A percentile compares a stretch with the other conserved stretches of the same genome.
Conservation (phyloP, 805 yeast genomes). For the Candida morakotiae region DNA sequence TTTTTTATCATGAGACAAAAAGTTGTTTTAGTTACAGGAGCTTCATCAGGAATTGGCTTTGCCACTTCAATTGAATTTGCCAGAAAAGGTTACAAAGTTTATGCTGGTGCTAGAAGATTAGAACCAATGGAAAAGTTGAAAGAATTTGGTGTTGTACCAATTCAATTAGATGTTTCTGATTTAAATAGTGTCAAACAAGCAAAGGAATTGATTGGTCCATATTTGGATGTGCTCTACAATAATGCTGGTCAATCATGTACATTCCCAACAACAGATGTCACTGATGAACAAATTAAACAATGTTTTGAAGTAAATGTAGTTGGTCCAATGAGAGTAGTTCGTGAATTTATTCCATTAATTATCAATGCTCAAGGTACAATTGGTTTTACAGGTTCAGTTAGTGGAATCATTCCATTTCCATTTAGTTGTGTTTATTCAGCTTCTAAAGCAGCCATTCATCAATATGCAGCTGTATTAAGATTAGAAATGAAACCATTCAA, state of each 20-base stretch:
- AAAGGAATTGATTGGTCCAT: conserved; percentile 44
- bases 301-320: conserved; percentile 65
- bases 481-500: conserved; percentile 69
- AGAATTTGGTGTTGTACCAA: conserved; percentile 39
- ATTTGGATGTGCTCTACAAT: conserved; percentile 60
- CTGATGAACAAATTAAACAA: conserved; percentile 47
- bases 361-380: conserved; percentile 67
- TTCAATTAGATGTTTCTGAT: conserved; percentile 57
- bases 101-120: conserved; percentile 69
- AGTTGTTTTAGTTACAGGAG: conserved; percentile 54
- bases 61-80: conserved; percentile 48
- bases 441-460: conserved; percentile 73
- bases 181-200: conserved; percentile 43
- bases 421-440: conserved; percentile 64
- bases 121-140: conserved; percentile 54
- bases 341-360: conserved; percentile 52
- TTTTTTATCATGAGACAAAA: conserved; percentile 18
- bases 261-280: conserved; percentile 64
- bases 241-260: conserved; percentile 79
- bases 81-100: conserved; percentile 52
- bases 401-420: conserved; percentile 67
- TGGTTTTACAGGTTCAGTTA: conserved; percentile 70
- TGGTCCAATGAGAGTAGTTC: conserved; percentile 61
- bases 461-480: conserved; percentile 59
- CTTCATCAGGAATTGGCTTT: conserved; percentile 54